These are phyloP conservation scores for Cercospora brassicicola DNA, from an alignment of 2,329 filamentous ascomycete genomes.

Conservation along the genomic window DNA sequence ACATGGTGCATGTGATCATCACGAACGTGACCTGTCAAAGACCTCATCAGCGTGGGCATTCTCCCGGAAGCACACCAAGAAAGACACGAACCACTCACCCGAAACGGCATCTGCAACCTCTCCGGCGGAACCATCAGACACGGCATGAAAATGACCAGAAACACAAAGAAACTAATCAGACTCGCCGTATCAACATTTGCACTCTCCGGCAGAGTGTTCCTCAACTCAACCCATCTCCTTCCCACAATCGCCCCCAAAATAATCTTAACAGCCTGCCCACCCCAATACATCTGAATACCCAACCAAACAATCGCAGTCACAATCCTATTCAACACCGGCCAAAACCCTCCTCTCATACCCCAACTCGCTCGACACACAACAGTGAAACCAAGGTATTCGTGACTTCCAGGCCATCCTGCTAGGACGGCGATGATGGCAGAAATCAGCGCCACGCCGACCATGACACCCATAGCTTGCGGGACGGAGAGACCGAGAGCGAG, in stretches of 20 bases:
- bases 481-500: conserved; percentile 20
- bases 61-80: not conserved
- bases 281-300: conserved; percentile 30
- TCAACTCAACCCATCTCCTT: conserved; percentile 11
- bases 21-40: conserved; percentile 15
- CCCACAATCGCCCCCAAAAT: conserved; percentile 24
- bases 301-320: conserved; percentile 31
- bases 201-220: conserved; percentile 20
- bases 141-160: conserved; percentile 19
- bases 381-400: conserved; percentile 41
- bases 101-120: conserved; percentile 19
- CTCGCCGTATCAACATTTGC: conserved; percentile 24
- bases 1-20: conserved; percentile 19
- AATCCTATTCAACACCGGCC: conserved; percentile 29
- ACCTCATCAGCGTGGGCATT: not conserved
- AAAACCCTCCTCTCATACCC: conserved; percentile 29
- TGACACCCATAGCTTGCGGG: conserved; percentile 34
- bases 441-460: conserved; percentile 40
- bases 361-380: conserved; percentile 33
- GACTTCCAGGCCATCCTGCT: conserved; percentile 40
- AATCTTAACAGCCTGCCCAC: conserved; percentile 23
- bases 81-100: not conserved
- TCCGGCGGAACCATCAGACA: conserved; percentile 18
- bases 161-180: conserved; percentile 22
- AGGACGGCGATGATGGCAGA: conserved; percentile 39